Conservation (phyloP, 306 rosid genomes). For the Rosa persica region DNA sequence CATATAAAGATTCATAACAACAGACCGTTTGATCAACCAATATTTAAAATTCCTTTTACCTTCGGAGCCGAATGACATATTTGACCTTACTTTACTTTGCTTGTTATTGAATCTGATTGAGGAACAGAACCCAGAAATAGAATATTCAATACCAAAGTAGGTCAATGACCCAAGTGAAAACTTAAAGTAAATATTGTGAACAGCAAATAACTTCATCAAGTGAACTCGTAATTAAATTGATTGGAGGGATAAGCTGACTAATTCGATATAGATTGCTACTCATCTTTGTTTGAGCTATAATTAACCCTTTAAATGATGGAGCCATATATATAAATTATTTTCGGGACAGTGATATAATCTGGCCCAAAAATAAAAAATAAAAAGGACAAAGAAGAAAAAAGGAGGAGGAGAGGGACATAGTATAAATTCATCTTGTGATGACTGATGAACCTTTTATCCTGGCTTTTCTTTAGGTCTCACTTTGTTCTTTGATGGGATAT, state of each 20-base stretch:
- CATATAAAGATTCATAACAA: conserved; percentile 46
- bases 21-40: conserved; percentile 52
- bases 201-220: neutral
- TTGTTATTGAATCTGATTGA: conserved; percentile 13
- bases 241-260: neutral
- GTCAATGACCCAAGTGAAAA: conserved; percentile 4
- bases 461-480: conserved; percentile 4
- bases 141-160: neutral
- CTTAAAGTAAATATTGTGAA: neutral
- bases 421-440: neutral
- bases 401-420: neutral
- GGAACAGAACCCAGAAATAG: conserved; percentile 10
- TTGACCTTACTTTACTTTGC: neutral
- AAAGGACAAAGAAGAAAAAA: neutral
- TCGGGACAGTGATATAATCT: neutral
- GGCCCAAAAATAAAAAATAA: neutral
- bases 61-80: conserved; percentile 6
- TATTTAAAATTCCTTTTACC: conserved; percentile 1
- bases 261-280: neutral
- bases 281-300: neutral
- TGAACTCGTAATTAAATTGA: neutral
- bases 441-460: neutral
- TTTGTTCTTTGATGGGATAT: neutral
- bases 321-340: neutral
- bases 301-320: neutral